Evolutionary conservation across 2,329 filamentous ascomycete species (phyloP).

Genomic region (Fusarium annulatum): DNA sequence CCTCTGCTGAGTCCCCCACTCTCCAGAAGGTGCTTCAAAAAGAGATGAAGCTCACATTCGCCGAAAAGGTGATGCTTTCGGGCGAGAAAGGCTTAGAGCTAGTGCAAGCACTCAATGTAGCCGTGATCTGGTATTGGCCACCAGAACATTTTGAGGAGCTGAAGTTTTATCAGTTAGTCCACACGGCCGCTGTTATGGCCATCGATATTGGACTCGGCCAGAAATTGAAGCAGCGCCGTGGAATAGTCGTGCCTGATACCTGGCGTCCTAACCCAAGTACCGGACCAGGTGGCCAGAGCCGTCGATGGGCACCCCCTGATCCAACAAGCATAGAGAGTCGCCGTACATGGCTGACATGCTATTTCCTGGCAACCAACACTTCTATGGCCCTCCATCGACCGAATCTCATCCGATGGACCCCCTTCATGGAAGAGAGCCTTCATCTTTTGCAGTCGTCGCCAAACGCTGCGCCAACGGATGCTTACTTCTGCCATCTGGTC

Average conservation of each 20-base stretch:
- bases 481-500: slow-evolving; percentile 68
- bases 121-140: slow-evolving; percentile 86
- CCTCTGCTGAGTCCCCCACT: slow-evolving; percentile 66
- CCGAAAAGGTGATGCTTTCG: slow-evolving; percentile 77
- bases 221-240: slow-evolving; percentile 36
- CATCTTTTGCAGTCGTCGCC: slow-evolving; percentile 64
- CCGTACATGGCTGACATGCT: slow-evolving; percentile 69
- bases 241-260: slow-evolving; percentile 37
- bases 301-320: slow-evolving; percentile 58
- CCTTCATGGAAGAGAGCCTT: slow-evolving; percentile 70
- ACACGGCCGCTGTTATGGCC: slow-evolving; percentile 83
- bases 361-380: slow-evolving; percentile 68
- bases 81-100: slow-evolving; percentile 87
- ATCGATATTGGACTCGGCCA: slow-evolving; percentile 83
- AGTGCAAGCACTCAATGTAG: slow-evolving; percentile 80
- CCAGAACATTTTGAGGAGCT: slow-evolving; percentile 86
- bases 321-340: slow-evolving; percentile 66
- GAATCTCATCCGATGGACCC: slow-evolving; percentile 68
- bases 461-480: slow-evolving; percentile 67
- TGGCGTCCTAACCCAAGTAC: slow-evolving; percentile 46
- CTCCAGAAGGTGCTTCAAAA: slow-evolving; percentile 72
- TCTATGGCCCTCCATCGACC: slow-evolving; percentile 71
- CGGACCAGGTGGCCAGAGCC: slow-evolving; percentile 37
- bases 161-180: slow-evolving; percentile 89
- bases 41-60: slow-evolving; percentile 78